Evolutionary conservation across 106 monocot species (phyloP).

Genomic region (Hemerocallis citrina): DNA sequence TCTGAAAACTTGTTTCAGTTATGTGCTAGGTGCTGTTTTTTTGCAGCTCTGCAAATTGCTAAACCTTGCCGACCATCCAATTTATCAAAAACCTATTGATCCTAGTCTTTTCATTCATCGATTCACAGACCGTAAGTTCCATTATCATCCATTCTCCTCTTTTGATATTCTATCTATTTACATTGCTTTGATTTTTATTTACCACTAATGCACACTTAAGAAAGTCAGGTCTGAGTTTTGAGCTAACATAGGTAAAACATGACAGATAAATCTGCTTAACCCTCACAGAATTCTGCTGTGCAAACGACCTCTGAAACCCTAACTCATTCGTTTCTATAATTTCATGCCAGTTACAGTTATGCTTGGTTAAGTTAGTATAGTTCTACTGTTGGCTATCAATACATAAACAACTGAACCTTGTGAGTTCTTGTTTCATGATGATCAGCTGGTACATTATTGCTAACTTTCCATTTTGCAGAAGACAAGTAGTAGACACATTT

Average conservation of each 20-base stretch:
- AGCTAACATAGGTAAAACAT: neutral
- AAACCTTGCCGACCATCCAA: constrained; percentile 70
- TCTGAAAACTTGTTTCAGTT: constrained; percentile 55
- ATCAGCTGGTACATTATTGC: too few relatives aligned
- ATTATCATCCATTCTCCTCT: neutral
- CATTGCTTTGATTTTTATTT: neutral
- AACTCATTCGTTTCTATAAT: too few relatives aligned
- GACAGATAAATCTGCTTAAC: neutral
- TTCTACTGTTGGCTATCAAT: neutral
- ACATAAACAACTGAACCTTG: neutral
- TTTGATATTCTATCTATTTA: neutral
- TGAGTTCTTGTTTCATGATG: neutral
- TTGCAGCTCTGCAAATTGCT: constrained; percentile 82
- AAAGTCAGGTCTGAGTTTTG: neutral
- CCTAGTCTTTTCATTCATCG: constrained; percentile 90
- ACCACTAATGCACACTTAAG: neutral
- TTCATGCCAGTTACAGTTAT: neutral
- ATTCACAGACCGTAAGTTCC: constrained; percentile 66
- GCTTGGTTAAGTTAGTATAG: neutral
- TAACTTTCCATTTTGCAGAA: too few relatives aligned
- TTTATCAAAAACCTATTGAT: constrained; percentile 78
- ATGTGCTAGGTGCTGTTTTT: constrained; percentile 95
- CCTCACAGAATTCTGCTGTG: neutral
- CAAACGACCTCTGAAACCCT: neutral
- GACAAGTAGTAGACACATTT: neutral